phyloP scores from a whole-genome alignment of 2,329 filamentous ascomycete species.

The Aspergillus brunneoviolaceus region DNA sequence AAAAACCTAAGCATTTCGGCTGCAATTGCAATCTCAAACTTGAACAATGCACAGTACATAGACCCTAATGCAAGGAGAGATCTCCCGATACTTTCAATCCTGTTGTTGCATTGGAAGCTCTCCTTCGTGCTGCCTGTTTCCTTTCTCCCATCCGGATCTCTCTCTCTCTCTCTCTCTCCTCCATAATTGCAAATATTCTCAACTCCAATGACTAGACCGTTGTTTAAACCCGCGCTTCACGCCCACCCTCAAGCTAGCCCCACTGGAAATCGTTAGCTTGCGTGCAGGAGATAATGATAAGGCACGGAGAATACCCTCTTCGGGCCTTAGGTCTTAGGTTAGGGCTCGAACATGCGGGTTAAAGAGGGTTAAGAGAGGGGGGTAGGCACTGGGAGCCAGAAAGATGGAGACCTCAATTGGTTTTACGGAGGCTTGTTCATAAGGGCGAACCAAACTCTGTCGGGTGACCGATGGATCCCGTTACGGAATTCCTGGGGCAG shows the following conservation, averaged over 20 bases:
- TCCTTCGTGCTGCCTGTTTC: too few relatives aligned
- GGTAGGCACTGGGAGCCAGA: conserved; percentile 10
- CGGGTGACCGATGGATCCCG: conserved; percentile 18
- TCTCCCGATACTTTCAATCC: background rate
- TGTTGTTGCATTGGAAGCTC: too few relatives aligned
- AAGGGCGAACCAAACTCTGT: conserved; percentile 14
- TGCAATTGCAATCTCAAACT: conserved; percentile 4
- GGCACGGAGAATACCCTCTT: background rate
- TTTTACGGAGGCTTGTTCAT: conserved; percentile 18
- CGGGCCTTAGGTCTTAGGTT: conserved; percentile 8
- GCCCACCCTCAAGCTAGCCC: background rate
- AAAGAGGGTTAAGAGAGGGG: background rate
- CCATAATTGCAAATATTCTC: background rate
- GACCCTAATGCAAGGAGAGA: conserved; percentile 3
- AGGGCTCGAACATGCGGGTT: background rate
- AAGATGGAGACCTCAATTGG: conserved; percentile 6
- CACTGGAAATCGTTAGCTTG: background rate
- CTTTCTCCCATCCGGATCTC: background rate
- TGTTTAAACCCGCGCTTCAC: conserved; percentile 4
- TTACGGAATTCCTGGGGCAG: conserved; percentile 26
- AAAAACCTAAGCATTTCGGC: conserved; percentile 2
- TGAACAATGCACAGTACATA: background rate
- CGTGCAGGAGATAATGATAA: background rate
- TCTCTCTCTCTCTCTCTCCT: background rate
- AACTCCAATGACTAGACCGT: background rate